Conservation (phyloP, 2,329 filamentous ascomycete species). For the Diaporthe sp. region DNA sequence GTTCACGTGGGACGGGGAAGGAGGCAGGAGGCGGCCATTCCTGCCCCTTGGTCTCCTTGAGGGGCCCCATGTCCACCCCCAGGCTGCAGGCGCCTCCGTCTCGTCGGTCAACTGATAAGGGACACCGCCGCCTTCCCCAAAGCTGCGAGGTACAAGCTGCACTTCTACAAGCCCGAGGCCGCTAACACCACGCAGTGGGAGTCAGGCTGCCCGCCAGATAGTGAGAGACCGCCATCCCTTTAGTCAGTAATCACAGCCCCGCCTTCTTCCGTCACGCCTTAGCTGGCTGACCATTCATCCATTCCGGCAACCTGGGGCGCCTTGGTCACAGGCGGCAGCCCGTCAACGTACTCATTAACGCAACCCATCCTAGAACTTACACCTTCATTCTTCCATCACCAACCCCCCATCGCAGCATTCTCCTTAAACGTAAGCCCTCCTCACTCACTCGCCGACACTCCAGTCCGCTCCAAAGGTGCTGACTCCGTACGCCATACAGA, state of each 20-base stretch:
- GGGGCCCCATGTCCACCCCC: conserved; percentile 9
- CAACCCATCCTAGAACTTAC: conserved; percentile 22
- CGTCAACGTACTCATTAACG: conserved; percentile 12
- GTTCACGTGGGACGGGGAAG: conserved; percentile 23
- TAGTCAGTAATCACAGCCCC: conserved; percentile 27
- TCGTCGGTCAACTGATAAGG: conserved; percentile 32
- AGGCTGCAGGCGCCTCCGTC: conserved; percentile 30
- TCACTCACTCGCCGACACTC: neutral
- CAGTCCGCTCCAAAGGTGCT: neutral
- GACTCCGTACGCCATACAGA: neutral
- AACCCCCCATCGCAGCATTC: conserved; percentile 21
- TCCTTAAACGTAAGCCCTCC: conserved; percentile 15
- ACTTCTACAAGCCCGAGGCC: too few species aligned
- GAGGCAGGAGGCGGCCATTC: neutral
- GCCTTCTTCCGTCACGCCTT: conserved; percentile 22
- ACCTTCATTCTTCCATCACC: conserved; percentile 33
- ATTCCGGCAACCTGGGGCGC: conserved; percentile 27
- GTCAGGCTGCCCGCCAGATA: neutral
- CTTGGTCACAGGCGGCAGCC: conserved; percentile 31
- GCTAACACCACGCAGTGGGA: neutral
- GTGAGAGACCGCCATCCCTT: neutral
- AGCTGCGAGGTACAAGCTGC: conserved; percentile 10
- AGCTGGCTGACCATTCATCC: conserved; percentile 27
- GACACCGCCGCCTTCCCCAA: conserved; percentile 17
- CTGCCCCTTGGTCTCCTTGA: neutral